Conservation (phyloP, 495 filamentous ascomycete species). For the Xylaria grammica region DNA sequence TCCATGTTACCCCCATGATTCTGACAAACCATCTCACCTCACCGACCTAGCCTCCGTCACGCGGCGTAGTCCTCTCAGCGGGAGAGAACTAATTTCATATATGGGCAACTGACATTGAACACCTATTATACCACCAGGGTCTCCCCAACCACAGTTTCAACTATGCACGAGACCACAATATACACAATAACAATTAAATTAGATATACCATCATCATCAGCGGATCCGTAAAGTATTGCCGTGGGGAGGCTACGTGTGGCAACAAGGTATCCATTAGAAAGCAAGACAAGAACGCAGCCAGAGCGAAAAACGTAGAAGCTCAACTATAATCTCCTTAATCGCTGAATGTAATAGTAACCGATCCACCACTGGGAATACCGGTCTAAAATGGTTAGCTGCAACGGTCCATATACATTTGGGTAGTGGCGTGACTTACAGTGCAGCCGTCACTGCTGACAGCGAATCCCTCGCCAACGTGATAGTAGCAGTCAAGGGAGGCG, state of each 20-base stretch:
- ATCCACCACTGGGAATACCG: slow-evolving; percentile 43
- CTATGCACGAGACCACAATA: slow-evolving; percentile 33
- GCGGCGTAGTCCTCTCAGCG: not conserved
- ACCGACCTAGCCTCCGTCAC: not conserved
- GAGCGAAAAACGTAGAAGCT: slow-evolving; percentile 27
- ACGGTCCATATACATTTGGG: not conserved
- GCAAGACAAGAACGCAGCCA: slow-evolving; percentile 34
- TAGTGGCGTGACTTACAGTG: slow-evolving; percentile 61
- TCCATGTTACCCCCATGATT: not conserved
- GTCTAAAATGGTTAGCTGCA: slow-evolving; percentile 39
- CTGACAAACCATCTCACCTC: too few species aligned
- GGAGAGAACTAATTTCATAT: not conserved
- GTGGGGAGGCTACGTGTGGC: slow-evolving; percentile 32
- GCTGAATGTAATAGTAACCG: slow-evolving; percentile 45
- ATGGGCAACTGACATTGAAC: not conserved
- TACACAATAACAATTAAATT: slow-evolving; percentile 44
- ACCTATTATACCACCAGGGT: slow-evolving; percentile 8
- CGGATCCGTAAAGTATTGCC: slow-evolving; percentile 25
- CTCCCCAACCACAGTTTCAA: not conserved
- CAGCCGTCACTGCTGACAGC: slow-evolving; percentile 65
- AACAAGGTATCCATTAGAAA: slow-evolving; percentile 41
- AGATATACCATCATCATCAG: slow-evolving; percentile 30
- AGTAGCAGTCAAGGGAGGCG: slow-evolving; percentile 70
- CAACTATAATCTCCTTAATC: slow-evolving; percentile 24
- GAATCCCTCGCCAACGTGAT: slow-evolving; percentile 66